Conservation (phyloP, 805 yeast genomes). For the Candida xyloterini region DNA sequence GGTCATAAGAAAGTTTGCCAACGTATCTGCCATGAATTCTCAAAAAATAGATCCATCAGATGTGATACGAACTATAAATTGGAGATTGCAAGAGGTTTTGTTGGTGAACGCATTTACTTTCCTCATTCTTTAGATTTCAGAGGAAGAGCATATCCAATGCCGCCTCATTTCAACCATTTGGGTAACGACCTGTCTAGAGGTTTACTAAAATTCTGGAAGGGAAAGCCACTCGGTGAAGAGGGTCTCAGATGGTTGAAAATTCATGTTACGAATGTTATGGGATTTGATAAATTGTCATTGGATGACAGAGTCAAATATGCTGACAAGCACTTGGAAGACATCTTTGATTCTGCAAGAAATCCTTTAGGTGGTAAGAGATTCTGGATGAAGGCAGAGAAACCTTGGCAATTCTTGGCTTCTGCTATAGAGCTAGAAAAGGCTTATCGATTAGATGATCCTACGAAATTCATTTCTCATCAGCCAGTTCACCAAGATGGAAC, state of each 20-base stretch:
- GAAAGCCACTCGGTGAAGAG: slow-evolving; percentile 57
- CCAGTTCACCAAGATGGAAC: slow-evolving; percentile 89
- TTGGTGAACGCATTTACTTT: slow-evolving; percentile 74
- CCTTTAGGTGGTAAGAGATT: slow-evolving; percentile 58
- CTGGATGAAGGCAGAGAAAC: slow-evolving; percentile 77
- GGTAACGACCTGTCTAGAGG: slow-evolving; percentile 79
- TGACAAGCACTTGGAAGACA: slow-evolving; percentile 52
- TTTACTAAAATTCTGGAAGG: slow-evolving; percentile 72
- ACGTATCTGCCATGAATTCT: slow-evolving; percentile 54
- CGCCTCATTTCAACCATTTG: slow-evolving; percentile 77
- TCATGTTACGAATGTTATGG: slow-evolving; percentile 70
- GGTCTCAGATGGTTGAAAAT: slow-evolving; percentile 76
- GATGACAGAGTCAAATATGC: slow-evolving; percentile 59
- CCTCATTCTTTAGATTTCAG: slow-evolving; percentile 82
- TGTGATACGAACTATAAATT: slow-evolving; percentile 92
- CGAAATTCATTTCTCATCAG: slow-evolving; percentile 61
- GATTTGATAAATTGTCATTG: slow-evolving; percentile 70
- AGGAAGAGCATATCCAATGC: slow-evolving; percentile 80
- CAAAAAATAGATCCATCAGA: slow-evolving; percentile 75
- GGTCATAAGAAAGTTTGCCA: slow-evolving; percentile 67
- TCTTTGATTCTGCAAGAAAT: slow-evolving; percentile 56
- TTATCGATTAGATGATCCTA: slow-evolving; percentile 57
- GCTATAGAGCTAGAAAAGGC: slow-evolving; percentile 68
- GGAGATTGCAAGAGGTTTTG: slow-evolving; percentile 91
- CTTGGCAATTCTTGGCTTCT: slow-evolving; percentile 77